These are phyloP conservation scores for Phylloporus sp. DNA, from an alignment of 768 basidiomycete genomes.

Conservation along the genomic window DNA sequence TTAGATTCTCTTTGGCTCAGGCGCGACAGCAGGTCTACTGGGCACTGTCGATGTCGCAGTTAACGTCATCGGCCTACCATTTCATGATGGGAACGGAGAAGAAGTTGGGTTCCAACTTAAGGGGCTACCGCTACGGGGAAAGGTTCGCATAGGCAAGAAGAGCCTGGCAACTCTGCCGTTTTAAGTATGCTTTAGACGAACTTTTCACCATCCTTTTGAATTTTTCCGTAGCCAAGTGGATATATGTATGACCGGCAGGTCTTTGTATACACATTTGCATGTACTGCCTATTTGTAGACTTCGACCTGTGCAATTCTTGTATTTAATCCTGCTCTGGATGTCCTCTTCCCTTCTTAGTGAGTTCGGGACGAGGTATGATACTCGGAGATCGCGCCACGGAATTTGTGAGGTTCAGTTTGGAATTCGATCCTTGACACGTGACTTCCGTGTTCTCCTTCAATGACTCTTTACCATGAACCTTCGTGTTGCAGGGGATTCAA, in stretches of 20 bases:
- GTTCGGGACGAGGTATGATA: too few relatives aligned
- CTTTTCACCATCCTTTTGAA: not conserved
- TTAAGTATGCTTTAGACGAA: slow-evolving; percentile 1
- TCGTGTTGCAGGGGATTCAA: too few relatives aligned
- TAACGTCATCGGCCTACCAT: slow-evolving; percentile 55
- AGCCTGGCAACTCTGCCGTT: not conserved
- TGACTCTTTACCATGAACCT: too few relatives aligned
- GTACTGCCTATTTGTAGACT: slow-evolving; percentile 20
- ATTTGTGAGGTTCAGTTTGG: too few relatives aligned
- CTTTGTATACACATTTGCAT: slow-evolving; percentile 12
- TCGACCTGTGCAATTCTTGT: not conserved
- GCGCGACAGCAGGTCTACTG: slow-evolving; percentile 63
- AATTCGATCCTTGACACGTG: too few relatives aligned
- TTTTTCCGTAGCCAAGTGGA: slow-evolving; percentile 5
- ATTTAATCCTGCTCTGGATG: not conserved
- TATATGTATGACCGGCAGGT: slow-evolving; percentile 5
- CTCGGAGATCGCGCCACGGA: too few relatives aligned
- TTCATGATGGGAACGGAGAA: slow-evolving; percentile 36
- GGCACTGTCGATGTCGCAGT: slow-evolving; percentile 60
- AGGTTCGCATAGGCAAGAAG: slow-evolving; percentile 62
- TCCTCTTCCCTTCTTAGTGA: too few relatives aligned
- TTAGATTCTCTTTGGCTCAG: slow-evolving; percentile 63
- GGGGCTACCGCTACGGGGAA: slow-evolving; percentile 64
- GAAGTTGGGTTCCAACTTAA: slow-evolving; percentile 49
- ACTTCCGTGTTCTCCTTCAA: too few relatives aligned